Evolutionary conservation across 83 land plant species (phyloP).

Genomic region (Picea abies): DNA sequence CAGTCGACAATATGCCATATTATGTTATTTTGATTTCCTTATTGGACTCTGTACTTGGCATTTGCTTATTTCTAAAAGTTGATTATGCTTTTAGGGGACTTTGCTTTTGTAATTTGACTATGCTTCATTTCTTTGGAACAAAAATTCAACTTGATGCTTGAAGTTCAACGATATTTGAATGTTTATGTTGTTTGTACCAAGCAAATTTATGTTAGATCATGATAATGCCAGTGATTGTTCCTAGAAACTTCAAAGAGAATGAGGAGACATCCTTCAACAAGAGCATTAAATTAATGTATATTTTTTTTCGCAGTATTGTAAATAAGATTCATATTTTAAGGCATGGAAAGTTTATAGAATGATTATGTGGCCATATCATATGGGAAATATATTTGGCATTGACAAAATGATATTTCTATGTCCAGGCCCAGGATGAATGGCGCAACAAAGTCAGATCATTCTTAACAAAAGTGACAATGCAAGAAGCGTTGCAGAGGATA

Average conservation of each 20-base stretch:
- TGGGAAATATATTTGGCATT: neutral
- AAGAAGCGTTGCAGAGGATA: slow-evolving; percentile 63
- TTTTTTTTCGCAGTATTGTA: neutral
- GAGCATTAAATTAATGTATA: too few relatives aligned
- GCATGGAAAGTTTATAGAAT: neutral
- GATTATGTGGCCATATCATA: neutral
- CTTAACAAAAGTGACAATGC: slow-evolving; percentile 52
- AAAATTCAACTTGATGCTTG: neutral
- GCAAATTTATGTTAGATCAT: too few relatives aligned
- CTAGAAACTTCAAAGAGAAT: neutral
- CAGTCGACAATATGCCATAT: too few relatives aligned
- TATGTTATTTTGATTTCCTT: too few relatives aligned
- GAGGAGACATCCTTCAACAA: neutral
- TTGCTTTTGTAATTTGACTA: neutral
- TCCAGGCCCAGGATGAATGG: slow-evolving; percentile 77
- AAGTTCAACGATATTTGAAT: neutral
- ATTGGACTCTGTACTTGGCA: too few relatives aligned
- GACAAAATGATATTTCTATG: neutral
- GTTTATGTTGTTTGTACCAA: too few relatives aligned
- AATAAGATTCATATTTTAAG: neutral
- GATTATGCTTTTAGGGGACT: neutral
- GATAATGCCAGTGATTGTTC: neutral
- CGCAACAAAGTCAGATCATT: slow-evolving; percentile 58
- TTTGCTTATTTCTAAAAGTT: too few relatives aligned
- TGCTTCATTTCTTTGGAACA: neutral